Evolutionary conservation across 2,329 filamentous ascomycete species (phyloP), one percentile per base, ranked within the genome.

Genomic region (Aspergillus fischeri): DNA sequence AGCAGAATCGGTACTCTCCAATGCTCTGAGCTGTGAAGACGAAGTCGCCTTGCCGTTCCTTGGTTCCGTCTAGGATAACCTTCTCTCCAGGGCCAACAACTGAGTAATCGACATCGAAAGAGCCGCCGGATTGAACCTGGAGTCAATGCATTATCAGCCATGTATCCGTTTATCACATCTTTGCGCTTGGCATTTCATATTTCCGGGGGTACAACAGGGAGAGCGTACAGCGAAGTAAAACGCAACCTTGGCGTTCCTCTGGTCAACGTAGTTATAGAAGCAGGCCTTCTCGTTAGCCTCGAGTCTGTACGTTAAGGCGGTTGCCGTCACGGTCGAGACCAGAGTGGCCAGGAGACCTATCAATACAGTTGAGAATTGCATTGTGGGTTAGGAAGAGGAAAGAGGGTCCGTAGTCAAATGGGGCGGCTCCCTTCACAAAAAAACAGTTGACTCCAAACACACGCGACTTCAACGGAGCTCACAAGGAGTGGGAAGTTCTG

Each of bases 1-100:
- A 99, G 83, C 94, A 99, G 80, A 99, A 97, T 54, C 87, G 86
- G 79, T 97, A 97, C 70, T 97, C 93, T 64, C 94, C 94, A 6
- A 83, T 71, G 53, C 91, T 86, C 69, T 91, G 91, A 49, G 92
- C 94, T 0, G 92, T 96, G 76, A 99, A 99, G 61, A 99, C 94
- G 71, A 96, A 97, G 77, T 99, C 94, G 54, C 93, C 94, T 78
- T 97, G 93, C 64, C 93, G 86, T 79, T 91, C 94, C 79, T 96
- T 97, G 66, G 87, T 82, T 60, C 92, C 94, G 59, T 92, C 86
- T 68, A 97, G 78, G 60, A 99, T 88, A 60, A 91, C 76, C 76
- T 89, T 92, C 70, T 89, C 86, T 64, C 84, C 85, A 28, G 95
- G 94, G 21, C 91, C 92, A 51, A 86, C 84, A 55, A 99, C 93